A percentile compares a stretch with the other conserved stretches of the same genome.
Conservation (phyloP, 73 alveolate species). For the Tetrahymena thermophila region DNA sequence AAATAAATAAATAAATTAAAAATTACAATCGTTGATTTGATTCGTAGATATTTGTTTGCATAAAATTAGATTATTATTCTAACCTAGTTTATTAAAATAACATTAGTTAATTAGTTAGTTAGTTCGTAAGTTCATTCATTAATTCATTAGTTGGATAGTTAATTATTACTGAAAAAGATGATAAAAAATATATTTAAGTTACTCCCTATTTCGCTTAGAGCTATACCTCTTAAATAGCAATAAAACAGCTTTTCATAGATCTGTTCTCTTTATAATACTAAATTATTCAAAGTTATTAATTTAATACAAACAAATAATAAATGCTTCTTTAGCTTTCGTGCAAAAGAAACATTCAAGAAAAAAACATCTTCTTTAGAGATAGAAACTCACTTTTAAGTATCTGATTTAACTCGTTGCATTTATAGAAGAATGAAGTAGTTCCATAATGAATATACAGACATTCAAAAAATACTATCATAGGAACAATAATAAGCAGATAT, state of each 20-base stretch:
- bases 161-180: not conserved
- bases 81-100: no score
- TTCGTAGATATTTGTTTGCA: not conserved
- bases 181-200: not conserved
- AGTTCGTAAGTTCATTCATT: not conserved
- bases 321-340: not conserved
- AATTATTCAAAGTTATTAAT: not conserved
- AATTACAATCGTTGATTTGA: not conserved
- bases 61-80: not conserved
- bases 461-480: not conserved
- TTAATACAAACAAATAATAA: not conserved
- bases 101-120: not conserved
- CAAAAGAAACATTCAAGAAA: not conserved
- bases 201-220: not conserved
- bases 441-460: not conserved
- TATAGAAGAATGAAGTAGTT: not conserved
- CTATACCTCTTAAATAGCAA: not conserved
- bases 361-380: not conserved
- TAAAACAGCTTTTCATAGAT: not conserved
- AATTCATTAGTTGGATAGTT: not conserved
- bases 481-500: not conserved
- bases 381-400: not conserved
- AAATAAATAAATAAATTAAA: no score
- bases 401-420: not conserved
- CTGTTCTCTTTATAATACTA: not conserved